phyloP scores from a whole-genome alignment of 2,329 filamentous ascomycete genomes.

The Fusarium sp. region DNA sequence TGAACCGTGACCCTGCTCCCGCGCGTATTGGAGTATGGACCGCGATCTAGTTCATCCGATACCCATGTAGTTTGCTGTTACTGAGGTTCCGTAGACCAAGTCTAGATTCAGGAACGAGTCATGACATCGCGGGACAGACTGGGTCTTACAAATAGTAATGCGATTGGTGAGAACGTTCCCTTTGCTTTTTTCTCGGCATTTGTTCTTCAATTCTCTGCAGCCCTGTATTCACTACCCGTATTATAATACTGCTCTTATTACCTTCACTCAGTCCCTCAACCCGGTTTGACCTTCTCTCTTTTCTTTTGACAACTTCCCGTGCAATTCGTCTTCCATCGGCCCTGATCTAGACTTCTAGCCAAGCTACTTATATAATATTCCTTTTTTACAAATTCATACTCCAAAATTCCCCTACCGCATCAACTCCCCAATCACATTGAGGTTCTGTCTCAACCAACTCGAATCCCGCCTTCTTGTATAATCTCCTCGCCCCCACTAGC shows the following conservation, averaged over 20 bases:
- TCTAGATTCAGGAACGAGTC: not conserved
- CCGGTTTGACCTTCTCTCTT: not conserved
- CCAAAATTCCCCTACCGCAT: constrained; percentile 4
- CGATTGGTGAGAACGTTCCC: not conserved
- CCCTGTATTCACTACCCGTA: not conserved
- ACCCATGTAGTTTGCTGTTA: not conserved
- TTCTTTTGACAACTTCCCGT: not conserved
- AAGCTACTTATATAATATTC: not conserved
- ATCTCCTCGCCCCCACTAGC: not conserved
- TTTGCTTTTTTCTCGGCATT: not conserved
- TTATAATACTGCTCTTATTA: not conserved
- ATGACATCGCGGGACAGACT: not conserved
- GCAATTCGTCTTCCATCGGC: too few relatives aligned
- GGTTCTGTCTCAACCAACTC: not conserved
- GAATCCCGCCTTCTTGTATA: not conserved
- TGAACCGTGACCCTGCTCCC: not conserved
- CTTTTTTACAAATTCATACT: not conserved
- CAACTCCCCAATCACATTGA: not conserved
- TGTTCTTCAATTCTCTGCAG: not conserved
- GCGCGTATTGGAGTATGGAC: too few relatives aligned
- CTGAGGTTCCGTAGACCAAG: too few relatives aligned
- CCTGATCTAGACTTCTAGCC: too few relatives aligned
- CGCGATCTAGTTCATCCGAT: not conserved
- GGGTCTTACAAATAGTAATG: too few relatives aligned
- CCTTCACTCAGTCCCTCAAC: fast-evolving